Evolutionary conservation across 1,139 yeast genomes (phyloP), one percentile per base, ranked within the genome.

Genomic region (Lodderomyces theae): DNA sequence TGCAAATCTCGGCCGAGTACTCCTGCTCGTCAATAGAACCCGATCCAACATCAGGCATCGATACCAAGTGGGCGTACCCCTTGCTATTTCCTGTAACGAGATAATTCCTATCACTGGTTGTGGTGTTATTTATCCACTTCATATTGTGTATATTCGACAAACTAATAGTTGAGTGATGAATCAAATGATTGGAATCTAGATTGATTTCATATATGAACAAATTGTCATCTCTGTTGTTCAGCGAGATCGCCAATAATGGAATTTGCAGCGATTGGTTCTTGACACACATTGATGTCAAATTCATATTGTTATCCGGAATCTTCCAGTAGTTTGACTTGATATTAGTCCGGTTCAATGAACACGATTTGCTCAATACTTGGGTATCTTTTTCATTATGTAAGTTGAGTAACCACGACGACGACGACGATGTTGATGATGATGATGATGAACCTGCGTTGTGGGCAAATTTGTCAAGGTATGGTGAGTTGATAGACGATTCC

Each of bases 121-220:
- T 6, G 13, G 24, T 24, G 13, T 34, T 34, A 21, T 35, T 35
- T 3, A 37, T 21, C 94, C 94, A 86, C 45, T 77, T 69, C 63
- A 85, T 62, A 0, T 82, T 68, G 50, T 80, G 76, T 31, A 86
- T 82, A 44, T 79, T 77, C 1, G 92, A 88, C 34, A 86, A 66
- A 0, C 86, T 60, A 35, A 86, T 80, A 1, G 94, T 85, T 52
- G 82, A 85, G 51, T 83, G 81, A 61, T 86, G 95, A 15, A 86
- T 80, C 42, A 86, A 64, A 34, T 71, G 66, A 42, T 67, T 66
- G 16, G 66, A 61, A 3, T 56, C 53, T 11, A 65, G 46, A 46
- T 74, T 74, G 42, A 84, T 63, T 41, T 79, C 83, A 56, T 83
- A 86, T 25, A 86, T 73, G 51, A 74, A 83, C 43, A 86, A 64